Evolutionary conservation across 2,329 filamentous ascomycete species (phyloP), one percentile per base, ranked within the genome.

Genomic region (Beauveria medogensis): DNA sequence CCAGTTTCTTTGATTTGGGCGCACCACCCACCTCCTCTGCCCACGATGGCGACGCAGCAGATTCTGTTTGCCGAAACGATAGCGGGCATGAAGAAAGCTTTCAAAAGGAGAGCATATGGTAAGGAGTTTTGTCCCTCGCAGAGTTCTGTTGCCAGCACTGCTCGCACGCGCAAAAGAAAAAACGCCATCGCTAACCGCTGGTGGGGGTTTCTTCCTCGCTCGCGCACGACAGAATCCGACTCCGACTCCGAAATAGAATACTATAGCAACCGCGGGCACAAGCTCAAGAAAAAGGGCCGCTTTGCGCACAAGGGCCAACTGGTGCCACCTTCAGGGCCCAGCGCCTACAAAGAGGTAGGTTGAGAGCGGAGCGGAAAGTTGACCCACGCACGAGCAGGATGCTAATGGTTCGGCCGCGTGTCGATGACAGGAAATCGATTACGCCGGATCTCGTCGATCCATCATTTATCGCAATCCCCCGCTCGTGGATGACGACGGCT

Each of bases 391-490:
- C 22, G 43, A 20, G 16, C 5, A 12, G 16, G 16, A 30, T 16
- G 44, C 55, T 57, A 57, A 57, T 30, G 12, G 14, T 3, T 37
- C 28, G 28, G 14, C 14, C 7, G 2, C 7, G n/a, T 26, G 28
- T 12, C 60, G 41, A 55, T 26, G 44, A 47, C 70, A 92, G 88
- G 78, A 80, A 66, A 82, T 92, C 67, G 86, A 90, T 61, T 89
- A 91, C 71, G 88, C 84, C 40, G 90, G 90, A 62, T 87, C 88
- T 69, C 79, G 82, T 62, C 82, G 91, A 69, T 80, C 85, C 59
- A 90, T 92, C 65, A 85, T 95, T 64, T 84, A 85, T 71, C 84
- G 83, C 65, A 93, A 92, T 67, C 88, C 88, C 5, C 82, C 84
- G 12, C 78, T 90, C 52, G 78, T 90, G 65, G 90, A 93, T 73